phyloP scores from a whole-genome alignment of 345 rosid species.

The Corymbia maculata region DNA sequence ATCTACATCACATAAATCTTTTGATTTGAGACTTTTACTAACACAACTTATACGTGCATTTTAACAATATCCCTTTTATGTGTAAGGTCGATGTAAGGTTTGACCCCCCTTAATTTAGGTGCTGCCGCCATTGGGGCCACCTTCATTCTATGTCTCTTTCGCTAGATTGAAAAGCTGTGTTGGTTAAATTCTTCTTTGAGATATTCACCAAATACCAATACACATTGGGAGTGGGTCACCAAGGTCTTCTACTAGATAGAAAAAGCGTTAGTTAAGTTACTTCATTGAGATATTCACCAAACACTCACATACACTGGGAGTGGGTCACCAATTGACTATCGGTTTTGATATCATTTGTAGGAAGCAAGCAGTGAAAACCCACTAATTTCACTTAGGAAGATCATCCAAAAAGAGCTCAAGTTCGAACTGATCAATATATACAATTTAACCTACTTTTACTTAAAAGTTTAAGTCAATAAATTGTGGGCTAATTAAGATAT shows the following conservation, averaged over 20 bases:
- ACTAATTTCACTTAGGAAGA: fast-evolving
- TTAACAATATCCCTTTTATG: fast-evolving
- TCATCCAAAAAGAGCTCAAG: background rate
- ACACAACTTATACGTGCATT: background rate
- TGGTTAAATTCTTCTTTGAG: background rate
- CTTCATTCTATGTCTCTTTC: background rate
- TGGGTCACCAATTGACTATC: fast-evolving
- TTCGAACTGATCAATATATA: background rate
- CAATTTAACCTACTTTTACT: too few relatives aligned
- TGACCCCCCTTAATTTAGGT: background rate
- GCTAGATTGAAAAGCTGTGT: fast-evolving
- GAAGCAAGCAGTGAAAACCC: fast-evolving
- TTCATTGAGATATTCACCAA: background rate
- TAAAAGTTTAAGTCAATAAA: background rate
- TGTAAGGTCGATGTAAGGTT: background rate
- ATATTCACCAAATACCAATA: background rate
- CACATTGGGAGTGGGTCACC: background rate
- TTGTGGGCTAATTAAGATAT: background rate
- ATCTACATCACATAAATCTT: background rate
- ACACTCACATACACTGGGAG: fast-evolving
- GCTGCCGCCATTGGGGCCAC: fast-evolving
- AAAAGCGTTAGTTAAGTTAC: background rate
- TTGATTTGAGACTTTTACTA: background rate
- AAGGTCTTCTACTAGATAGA: background rate
- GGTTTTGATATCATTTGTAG: background rate